Evolutionary conservation across 139 green algal genomes (phyloP), one percentile per base, ranked within the genome.

Genomic region (Chlorella sp.): DNA sequence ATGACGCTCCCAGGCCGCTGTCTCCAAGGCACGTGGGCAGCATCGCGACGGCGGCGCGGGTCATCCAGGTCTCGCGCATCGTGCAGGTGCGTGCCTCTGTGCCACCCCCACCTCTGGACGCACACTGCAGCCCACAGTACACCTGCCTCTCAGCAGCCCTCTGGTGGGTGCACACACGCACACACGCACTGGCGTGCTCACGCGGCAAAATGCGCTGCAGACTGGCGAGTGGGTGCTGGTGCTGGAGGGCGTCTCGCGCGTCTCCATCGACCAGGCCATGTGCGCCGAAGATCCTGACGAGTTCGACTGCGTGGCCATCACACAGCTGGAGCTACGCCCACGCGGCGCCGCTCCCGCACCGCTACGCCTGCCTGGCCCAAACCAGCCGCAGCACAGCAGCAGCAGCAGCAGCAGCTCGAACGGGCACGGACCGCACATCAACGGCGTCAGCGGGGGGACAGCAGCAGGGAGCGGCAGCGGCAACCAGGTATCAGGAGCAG

Each of bases 161-260:
- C 17, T 55, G 10, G 17, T 55, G 42, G 42, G 10, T 55, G n/a
- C n/a, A n/a, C n/a, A n/a, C n/a, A n/a, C n/a, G n/a, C n/a, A n/a
- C n/a, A n/a, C n/a, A n/a, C n/a, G n/a, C n/a, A n/a, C n/a, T n/a
- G n/a, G n/a, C n/a, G n/a, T n/a, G n/a, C n/a, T n/a, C n/a, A n/a
- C n/a, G n/a, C n/a, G n/a, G n/a, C n/a, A n/a, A n/a, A n/a, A n/a
- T 55, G 42, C 42, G 5, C 30, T 49, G 49, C 78, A 87, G 82
- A 79, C 74, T 69, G 83, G 77, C 20, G 79, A 80, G 26, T 84
- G 79, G 76, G 64, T 81, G 3, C 32, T 88, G 35, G 70, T 80
- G 49, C 64, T 88, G 59, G 83, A 88, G 64, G 81, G 81, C n/a
- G 67, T 80, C 30, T 82, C 68, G 50, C 76, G 83, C n/a, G 63